Conservation (phyloP, 192 early-diverging fungal genomes). For the Mortierella claussenii region DNA sequence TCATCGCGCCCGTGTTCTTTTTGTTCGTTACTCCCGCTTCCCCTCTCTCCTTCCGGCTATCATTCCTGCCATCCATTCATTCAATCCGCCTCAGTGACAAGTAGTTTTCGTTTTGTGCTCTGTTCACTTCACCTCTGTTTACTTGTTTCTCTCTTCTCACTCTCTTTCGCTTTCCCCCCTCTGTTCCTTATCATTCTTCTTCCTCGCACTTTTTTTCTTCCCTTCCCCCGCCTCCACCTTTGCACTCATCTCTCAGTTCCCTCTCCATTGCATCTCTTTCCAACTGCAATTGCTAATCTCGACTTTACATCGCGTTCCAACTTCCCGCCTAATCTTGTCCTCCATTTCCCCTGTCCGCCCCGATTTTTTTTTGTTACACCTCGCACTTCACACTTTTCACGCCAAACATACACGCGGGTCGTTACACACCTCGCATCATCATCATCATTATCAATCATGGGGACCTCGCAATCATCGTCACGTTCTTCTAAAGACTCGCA, state of each 20-base stretch:
- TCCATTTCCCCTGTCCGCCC: no score
- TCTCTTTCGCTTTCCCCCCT: neutral
- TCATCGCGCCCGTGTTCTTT: no score
- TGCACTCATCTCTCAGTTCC: no score
- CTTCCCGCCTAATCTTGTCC: no score
- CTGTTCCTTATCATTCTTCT: neutral
- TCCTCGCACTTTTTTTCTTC: neutral
- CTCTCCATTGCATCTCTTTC: no score
- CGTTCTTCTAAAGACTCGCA: conserved; percentile 18
- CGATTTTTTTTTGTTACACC: no score
- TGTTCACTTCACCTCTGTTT: neutral
- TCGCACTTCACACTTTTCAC: no score
- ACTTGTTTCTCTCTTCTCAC: neutral
- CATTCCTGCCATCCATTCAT: neutral
- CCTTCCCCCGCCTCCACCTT: neutral
- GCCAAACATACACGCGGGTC: no score
- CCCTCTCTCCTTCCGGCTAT: neutral
- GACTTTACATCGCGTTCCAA: no score
- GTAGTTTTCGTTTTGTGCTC: neutral
- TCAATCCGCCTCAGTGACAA: neutral
- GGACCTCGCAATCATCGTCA: conserved; percentile 28
- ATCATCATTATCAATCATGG: conserved; percentile 16
- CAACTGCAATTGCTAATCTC: no score
- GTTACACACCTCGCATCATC: no score
- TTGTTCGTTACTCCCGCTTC: no score